These are phyloP conservation scores for Corylus americana DNA, from an alignment of 306 rosid genomes.

Conservation along the genomic window DNA sequence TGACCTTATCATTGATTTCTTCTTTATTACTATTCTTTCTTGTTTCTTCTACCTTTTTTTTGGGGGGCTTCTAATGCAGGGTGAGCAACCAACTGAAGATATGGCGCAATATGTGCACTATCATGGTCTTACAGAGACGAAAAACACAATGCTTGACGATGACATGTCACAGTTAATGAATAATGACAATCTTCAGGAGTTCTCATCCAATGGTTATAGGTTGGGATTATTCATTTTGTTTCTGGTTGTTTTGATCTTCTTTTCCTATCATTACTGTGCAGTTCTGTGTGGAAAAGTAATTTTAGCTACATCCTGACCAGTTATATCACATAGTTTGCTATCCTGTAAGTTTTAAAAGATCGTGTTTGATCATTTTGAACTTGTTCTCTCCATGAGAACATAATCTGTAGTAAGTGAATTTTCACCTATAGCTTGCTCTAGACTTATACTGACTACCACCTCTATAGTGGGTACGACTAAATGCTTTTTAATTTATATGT, in stretches of 20 bases:
- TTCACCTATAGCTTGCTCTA: neutral
- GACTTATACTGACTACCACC: neutral
- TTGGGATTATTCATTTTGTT: conserved; percentile 20
- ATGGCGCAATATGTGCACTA: conserved; percentile 34
- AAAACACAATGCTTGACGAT: conserved; percentile 38
- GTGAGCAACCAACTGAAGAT: conserved; percentile 45
- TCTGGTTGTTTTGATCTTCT: conserved; percentile 7
- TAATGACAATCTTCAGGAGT: conserved; percentile 32
- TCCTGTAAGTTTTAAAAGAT: neutral
- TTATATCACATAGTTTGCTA: neutral
- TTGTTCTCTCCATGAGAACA: neutral
- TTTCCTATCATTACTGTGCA: conserved; percentile 11
- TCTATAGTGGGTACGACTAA: neutral
- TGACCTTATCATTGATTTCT: neutral
- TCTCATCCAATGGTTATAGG: conserved; percentile 41
- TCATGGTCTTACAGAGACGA: conserved; percentile 20
- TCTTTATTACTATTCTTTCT: conserved; percentile 1
- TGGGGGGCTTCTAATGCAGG: conserved; percentile 35
- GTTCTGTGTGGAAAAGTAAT: neutral
- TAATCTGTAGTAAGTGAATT: neutral
- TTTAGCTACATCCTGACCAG: neutral
- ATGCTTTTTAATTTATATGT: neutral
- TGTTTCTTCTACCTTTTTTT: neutral
- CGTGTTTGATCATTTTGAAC: neutral
- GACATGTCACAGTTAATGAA: conserved; percentile 31